Evolutionary conservation across 805 yeast genomes (phyloP), one percentile per base, ranked within the genome.

Genomic region (Starmerella riodocensis): DNA sequence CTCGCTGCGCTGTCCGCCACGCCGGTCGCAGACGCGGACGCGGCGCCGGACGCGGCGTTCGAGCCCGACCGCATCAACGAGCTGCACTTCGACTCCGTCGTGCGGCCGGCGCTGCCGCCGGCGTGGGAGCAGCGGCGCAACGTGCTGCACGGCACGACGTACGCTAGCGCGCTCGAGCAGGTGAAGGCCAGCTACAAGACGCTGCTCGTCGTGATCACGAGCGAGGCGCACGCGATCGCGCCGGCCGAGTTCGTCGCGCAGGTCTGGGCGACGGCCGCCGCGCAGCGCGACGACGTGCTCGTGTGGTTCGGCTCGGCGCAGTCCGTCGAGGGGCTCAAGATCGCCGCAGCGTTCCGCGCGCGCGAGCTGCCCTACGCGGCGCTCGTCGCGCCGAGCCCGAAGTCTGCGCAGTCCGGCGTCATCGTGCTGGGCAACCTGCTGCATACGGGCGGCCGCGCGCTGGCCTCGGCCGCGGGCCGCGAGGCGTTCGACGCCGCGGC

Each of bases 291-390:
- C 34, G 69, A 80, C 32, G 55, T 77, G 2, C 48, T 82, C 3
- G 59, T 82, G 2, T 88, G 97, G 97, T 93, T 86, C 30, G 94
- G 95, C 7, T 78, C 82, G 53, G 71, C 79, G 19, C 69, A 71
- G n/a, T 74, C 75, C 41, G 73, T 85, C 17, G 97, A 88, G 57
- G 82, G 88, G 1, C 76, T 73, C 53, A 93, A 83, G 51, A 76
- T 84, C 13, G 79, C 93, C 0, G 76, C 79, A 53, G 74, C 78
- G 28, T 68, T 86, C 43, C 70, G 72, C 41, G 77, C 78, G 29
- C 69, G 83, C 17, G 70, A 72, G 47, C 76, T 77, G 52, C 98
- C 98, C n/a, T 79, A 81, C 53, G 57, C 82, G 25, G 93, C 88
- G 0, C 61, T 86, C 11, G 57, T 91, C 9, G 77, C 84, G 34